Evolutionary conservation across 768 basidiomycete genomes (phyloP).

Genomic region (Lactarius hatsudake): DNA sequence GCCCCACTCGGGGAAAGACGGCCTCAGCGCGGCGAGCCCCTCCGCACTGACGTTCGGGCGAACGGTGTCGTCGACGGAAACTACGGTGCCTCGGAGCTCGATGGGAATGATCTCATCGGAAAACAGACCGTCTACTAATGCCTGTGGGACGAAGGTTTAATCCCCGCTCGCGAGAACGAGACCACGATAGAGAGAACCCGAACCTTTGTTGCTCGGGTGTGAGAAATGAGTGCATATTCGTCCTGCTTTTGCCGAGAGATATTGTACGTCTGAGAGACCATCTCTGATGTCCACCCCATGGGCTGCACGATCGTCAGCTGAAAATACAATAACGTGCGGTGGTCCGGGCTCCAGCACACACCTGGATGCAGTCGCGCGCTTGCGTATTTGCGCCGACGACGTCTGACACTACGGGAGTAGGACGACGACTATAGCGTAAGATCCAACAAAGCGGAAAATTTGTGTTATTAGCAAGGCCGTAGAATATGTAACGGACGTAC

Average conservation of each 20-base stretch:
- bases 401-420: conserved; percentile 65
- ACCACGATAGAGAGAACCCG: conserved; percentile 3
- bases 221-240: conserved; percentile 84
- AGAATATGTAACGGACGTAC: conserved; percentile 41
- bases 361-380: conserved; percentile 77
- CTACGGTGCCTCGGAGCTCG: conserved; percentile 60
- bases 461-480: neutral
- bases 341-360: conserved; percentile 29
- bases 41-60: conserved; percentile 79
- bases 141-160: conserved; percentile 38
- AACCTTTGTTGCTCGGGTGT: conserved; percentile 72
- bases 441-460: conserved; percentile 15
- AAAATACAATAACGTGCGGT: neutral
- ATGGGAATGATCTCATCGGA: conserved; percentile 88
- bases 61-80: conserved; percentile 84
- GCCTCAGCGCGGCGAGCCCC: conserved; percentile 73
- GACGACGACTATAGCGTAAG: conserved; percentile 54
- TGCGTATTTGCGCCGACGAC: conserved; percentile 55
- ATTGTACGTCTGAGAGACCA: conserved; percentile 80
- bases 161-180: conserved; percentile 1
- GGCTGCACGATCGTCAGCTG: conserved; percentile 46
- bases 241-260: conserved; percentile 83
- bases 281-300: conserved; percentile 95
- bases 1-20: conserved; percentile 84
- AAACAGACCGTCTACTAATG: conserved; percentile 69